Base-by-base conservation (phyloP, 129 eudicot genomes). In the Erigeron canadensis region DNA sequence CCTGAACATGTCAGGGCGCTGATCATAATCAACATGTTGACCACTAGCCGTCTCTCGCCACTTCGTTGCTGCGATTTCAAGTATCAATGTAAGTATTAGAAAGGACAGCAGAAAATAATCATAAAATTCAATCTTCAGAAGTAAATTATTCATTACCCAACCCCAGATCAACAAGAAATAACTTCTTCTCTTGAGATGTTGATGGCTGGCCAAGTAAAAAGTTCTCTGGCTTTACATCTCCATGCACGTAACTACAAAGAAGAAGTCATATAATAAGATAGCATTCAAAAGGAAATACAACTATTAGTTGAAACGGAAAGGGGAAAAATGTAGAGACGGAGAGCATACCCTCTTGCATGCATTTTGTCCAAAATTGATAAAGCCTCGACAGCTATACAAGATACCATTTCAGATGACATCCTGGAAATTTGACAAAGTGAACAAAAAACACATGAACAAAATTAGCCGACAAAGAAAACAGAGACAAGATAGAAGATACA, bases 1-100 rank as follows among this genome's bases (percentile, higher is more conserved):
- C 96, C 96, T 89, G 48, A 89, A 89, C 86, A 85, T 82, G 65
- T 89, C 96, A 37, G 96, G 96, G 21, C 96, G 92, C 60, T 89
- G 96, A 72, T 89, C 96, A 74, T 89, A 89, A 54, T 82, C 90
- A 51, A 84, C 90, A 79, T 89, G 96, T 65, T 73, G 88, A 39
- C 88, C 88, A 44, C 55, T 88, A n/a, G 81, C 63, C 76, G 67
- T 79, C 74, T 89, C 96, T 77, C 82, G 89, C 96, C 96, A 89
- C 79, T 89, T 89, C 28, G 96, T 89, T 23, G 96, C 96, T 89
- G 87, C 79, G 73, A n/a, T 71, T 22, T 66, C 21, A 69, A 28
- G 54, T 45, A 19, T 18, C n/a, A 46, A 55, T 28, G 5, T 40
- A 66, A 63, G n/a, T 17, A 56, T 64, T 66, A 73, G 34, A 47